A percentile compares a stretch with the other conserved stretches of the same genome.
Conservation (phyloP, 2,329 filamentous ascomycete species). For the Dothistroma septosporum region DNA sequence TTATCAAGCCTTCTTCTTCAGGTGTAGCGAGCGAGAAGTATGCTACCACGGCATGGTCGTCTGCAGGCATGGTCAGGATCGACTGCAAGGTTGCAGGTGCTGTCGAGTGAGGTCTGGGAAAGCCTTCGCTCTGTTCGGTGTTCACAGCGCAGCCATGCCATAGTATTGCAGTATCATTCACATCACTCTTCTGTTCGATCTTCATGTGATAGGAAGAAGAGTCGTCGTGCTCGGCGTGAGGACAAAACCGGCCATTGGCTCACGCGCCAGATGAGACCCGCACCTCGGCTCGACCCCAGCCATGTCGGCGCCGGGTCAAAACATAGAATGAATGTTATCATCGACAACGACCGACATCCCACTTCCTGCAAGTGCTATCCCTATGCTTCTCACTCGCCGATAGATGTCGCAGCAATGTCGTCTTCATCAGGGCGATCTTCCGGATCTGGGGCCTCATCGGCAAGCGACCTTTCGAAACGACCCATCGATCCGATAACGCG, state of each 20-base stretch:
- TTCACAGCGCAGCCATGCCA: not conserved
- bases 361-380: not conserved
- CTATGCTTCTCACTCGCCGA: not conserved
- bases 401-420: slow-evolving; percentile 7
- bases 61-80: not conserved
- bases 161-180: not conserved
- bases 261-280: not conserved
- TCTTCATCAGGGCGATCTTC: slow-evolving; percentile 9
- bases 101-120: not conserved
- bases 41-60: not conserved
- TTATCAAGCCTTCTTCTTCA: not conserved
- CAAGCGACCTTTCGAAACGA: slow-evolving; percentile 22
- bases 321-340: not conserved
- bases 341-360: not conserved
- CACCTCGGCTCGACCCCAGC: not conserved
- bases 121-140: not conserved
- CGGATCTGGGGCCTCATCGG: slow-evolving; percentile 7
- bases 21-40: not conserved
- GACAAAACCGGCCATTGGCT: not conserved
- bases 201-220: not conserved
- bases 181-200: not conserved
- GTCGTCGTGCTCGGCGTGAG: not conserved
- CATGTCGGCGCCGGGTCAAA: not conserved
- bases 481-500: slow-evolving; percentile 67
- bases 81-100: not conserved